phyloP scores from a whole-genome alignment of 331 rosid species.

The Acacia pycnantha region DNA sequence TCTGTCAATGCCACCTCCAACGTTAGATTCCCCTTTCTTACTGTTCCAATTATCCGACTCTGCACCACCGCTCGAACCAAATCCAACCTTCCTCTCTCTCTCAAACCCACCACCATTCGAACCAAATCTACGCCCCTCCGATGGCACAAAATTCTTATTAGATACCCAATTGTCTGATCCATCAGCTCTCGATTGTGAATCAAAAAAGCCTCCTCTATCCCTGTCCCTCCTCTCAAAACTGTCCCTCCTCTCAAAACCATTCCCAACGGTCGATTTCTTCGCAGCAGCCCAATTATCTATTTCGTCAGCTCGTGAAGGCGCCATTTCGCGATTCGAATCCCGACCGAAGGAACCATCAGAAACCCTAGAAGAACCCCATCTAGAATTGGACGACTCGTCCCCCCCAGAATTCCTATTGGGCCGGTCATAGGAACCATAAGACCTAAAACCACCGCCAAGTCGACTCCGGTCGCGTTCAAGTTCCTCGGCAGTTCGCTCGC shows the following conservation, averaged over 20 bases:
- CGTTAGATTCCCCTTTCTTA: conserved; percentile 48
- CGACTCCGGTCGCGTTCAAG: conserved; percentile 56
- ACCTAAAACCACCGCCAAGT: conserved; percentile 66
- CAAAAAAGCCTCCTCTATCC: conserved; percentile 59
- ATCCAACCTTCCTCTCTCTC: conserved; percentile 61
- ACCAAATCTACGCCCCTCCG: conserved; percentile 59
- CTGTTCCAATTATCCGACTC: conserved; percentile 68
- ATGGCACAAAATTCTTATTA: conserved; percentile 46
- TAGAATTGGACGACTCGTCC: conserved; percentile 60
- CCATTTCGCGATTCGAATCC: conserved; percentile 54
- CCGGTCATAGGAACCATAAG: conserved; percentile 52
- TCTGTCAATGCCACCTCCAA: conserved; percentile 32
- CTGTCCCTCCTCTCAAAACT: conserved; percentile 68
- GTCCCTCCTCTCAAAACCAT: conserved; percentile 73
- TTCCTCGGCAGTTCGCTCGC: conserved; percentile 88
- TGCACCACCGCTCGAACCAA: conserved; percentile 57
- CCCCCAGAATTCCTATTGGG: conserved; percentile 38
- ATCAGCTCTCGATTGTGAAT: conserved; percentile 87
- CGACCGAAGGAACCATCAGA: conserved; percentile 60
- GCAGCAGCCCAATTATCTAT: conserved; percentile 77
- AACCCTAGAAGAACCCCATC: conserved; percentile 80
- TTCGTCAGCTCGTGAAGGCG: conserved; percentile 84
- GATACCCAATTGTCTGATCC: conserved; percentile 88
- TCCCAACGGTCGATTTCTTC: conserved; percentile 56
- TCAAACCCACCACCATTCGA: conserved; percentile 48